Base-by-base conservation (phyloP, 176 grass and related monocot species). In the Melocanna baccifera region DNA sequence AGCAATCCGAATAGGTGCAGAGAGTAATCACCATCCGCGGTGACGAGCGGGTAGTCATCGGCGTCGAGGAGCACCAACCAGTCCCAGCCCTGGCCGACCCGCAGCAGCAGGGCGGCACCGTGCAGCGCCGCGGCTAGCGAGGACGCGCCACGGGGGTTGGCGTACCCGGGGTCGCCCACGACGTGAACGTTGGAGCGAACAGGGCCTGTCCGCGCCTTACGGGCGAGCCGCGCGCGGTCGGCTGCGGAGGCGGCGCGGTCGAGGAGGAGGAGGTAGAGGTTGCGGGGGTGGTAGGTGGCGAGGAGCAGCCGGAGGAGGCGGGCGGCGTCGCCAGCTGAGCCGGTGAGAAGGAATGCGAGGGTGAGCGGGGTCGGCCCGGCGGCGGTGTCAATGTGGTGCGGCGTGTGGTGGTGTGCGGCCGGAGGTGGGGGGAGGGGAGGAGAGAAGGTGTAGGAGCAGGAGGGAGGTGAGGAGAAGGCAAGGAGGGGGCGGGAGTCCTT, bases 41-140 rank as follows among this genome's bases (percentile, higher is more conserved):
- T 84, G 47, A 95, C 77, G 12, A 95, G 83, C 41, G 96, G 96
- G 88, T 98, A 98, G 85, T 95, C 96, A 4, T 68, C 89, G 20
- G 89, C 88, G 76, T 98, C 80, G n/a, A 98, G 93, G 34, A 87
- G 92, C 76, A 95, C 83, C 76, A 98, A 94, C 96, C 96, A 98
- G 69, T 93, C 91, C 96, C 96, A 98, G 22, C 52, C 69, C 76
- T 56, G 72, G 75, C 66, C 85, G 56, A 98, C 3, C 40, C 81
- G 87, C 48, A 98, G 84, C 62, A 98, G 69, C 75, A 98, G 77
- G 30, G 96, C 73, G n/a, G 96, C 91, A 23, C 93, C 96, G 79
- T 95, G 96, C 78, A 95, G 72, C 15, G 83, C 80, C 20, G 89
- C 83, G 45, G 96, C 89, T 58, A 98, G 87, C 43, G 93, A 68